Conservation (phyloP, 305 asterid genomes). For the Rubia balearica region DNA sequence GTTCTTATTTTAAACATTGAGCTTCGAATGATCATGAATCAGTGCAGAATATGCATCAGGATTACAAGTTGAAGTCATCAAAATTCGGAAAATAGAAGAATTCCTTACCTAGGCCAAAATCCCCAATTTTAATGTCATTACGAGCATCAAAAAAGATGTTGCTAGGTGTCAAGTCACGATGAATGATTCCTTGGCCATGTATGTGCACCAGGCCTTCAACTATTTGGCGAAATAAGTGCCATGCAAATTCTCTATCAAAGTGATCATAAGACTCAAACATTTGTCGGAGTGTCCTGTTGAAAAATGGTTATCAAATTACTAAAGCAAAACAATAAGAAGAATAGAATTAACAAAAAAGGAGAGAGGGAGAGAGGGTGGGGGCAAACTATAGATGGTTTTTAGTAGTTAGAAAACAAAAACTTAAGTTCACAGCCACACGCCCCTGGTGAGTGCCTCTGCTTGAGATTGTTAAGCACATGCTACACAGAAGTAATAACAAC, state of each 20-base stretch:
- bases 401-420: background rate
- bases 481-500: background rate
- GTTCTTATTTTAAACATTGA: background rate
- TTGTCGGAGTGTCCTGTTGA: conserved; percentile 82
- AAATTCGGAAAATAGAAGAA: conserved; percentile 14
- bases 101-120: conserved; percentile 96
- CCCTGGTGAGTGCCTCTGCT: background rate
- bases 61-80: background rate
- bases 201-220: conserved; percentile 97
- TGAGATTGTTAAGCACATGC: background rate
- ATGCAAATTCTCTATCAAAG: conserved; percentile 83
- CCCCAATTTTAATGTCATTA: conserved; percentile 94
- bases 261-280: conserved; percentile 83
- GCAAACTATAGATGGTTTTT: background rate
- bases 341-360: background rate
- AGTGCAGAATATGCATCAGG: background rate
- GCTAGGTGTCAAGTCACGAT: conserved; percentile 95
- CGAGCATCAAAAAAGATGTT: conserved; percentile 97
- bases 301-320: conserved; percentile 23
- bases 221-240: conserved; percentile 95
- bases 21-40: background rate
- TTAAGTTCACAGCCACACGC: background rate
- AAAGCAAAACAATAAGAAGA: background rate
- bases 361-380: background rate
- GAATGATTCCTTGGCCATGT: conserved; percentile 96